phyloP scores from a whole-genome alignment of 2,329 filamentous ascomycete species.

The Ascomycota sp. region DNA sequence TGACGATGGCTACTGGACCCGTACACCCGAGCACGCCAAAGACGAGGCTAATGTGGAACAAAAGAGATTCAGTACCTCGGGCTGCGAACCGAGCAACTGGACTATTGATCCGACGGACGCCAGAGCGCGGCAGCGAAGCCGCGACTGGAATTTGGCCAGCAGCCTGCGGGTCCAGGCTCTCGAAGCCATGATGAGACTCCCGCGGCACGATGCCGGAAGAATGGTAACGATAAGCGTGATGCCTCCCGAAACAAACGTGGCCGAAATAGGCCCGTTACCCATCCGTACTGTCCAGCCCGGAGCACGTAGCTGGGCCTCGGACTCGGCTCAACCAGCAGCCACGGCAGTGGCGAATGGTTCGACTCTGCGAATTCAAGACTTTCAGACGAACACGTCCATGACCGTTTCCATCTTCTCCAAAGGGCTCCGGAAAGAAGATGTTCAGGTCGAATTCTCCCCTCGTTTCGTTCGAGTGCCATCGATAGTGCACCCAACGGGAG shows the following conservation, averaged over 20 bases:
- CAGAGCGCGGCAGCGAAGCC: conserved; percentile 2
- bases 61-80: conserved; percentile 12
- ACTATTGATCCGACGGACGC: not conserved
- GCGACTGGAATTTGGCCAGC: conserved; percentile 20
- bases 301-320: no score
- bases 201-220: conserved; percentile 21
- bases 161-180: conserved; percentile 28
- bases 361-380: conserved; percentile 13
- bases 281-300: no score
- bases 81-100: not conserved
- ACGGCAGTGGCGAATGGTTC: conserved; percentile 6
- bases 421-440: conserved; percentile 17
- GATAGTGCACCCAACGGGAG: conserved; percentile 22
- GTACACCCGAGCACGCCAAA: conserved; percentile 12
- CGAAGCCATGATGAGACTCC: conserved; percentile 20
- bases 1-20: conserved; percentile 25
- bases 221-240: conserved; percentile 18
- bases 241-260: not conserved
- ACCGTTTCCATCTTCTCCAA: conserved; percentile 22
- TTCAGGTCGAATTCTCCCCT: conserved; percentile 16
- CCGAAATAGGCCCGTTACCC: not conserved
- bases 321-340: no score
- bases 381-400: conserved; percentile 14
- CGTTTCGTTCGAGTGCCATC: conserved; percentile 9
- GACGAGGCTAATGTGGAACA: conserved; percentile 10